These are phyloP conservation scores for Cyclotella baltica DNA, from an alignment of 108 stramenopile genomes.

Conservation along the genomic window DNA sequence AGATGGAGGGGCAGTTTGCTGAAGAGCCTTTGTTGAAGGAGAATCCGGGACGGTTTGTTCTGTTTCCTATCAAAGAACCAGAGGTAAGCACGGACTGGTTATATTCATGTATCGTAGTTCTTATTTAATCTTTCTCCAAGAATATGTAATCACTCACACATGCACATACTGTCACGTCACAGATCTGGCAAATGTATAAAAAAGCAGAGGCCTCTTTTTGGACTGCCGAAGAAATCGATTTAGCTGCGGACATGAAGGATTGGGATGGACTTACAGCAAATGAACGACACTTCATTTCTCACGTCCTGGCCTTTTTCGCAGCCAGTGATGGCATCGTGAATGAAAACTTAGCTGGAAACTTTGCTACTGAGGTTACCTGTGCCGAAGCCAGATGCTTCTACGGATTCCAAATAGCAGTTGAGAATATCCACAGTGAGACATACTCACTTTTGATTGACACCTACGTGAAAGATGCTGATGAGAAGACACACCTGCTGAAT, in stretches of 20 bases:
- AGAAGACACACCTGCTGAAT: conserved; percentile 85
- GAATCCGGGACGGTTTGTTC: conserved; percentile 94
- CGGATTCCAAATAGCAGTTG: conserved; percentile 99
- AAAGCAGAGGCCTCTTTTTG: conserved; percentile 99
- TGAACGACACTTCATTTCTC: conserved; percentile 98
- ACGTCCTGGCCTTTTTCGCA: conserved; percentile 99
- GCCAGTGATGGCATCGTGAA: conserved; percentile 99
- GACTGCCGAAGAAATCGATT: conserved; percentile 99
- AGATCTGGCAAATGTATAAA: conserved; percentile 98
- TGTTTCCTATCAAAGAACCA: conserved; percentile 98
- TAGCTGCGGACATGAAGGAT: conserved; percentile 94
- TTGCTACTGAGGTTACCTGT: conserved; percentile 95
- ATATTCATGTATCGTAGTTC: background rate
- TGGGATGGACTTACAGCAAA: conserved; percentile 93
- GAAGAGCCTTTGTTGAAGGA: conserved; percentile 78
- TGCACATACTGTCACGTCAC: background rate
- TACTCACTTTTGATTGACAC: conserved; percentile 99
- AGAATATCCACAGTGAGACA: conserved; percentile 99
- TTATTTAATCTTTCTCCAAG: too few relatives aligned
- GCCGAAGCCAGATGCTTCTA: conserved; percentile 99
- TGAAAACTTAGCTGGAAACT: conserved; percentile 98
- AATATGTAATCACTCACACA: too few relatives aligned
- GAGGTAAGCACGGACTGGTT: conserved; percentile 72
- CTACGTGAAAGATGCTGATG: conserved; percentile 90
- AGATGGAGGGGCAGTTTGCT: conserved; percentile 62